These are phyloP conservation scores for Podaxis mareebaensis DNA, from an alignment of 768 basidiomycete genomes.

Conservation along the genomic window DNA sequence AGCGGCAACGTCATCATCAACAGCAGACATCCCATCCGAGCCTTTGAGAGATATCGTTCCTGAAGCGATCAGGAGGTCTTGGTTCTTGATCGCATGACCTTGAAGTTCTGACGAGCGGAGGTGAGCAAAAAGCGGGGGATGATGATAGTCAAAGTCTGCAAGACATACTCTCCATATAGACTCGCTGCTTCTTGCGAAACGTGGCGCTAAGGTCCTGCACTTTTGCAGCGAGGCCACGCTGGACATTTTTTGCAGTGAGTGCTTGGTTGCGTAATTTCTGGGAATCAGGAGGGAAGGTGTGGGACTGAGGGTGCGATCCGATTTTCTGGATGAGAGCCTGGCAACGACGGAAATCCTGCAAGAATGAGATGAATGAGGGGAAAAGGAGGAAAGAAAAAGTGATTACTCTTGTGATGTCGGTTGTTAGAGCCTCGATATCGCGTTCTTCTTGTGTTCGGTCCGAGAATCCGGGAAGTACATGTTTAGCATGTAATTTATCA, in stretches of 20 bases:
- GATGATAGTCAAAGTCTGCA: slow-evolving; percentile 27
- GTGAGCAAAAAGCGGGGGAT: slow-evolving; percentile 16
- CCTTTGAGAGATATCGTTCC: slow-evolving; percentile 83
- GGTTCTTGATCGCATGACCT: slow-evolving; percentile 97
- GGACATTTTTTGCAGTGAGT: slow-evolving; percentile 88
- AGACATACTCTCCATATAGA: slow-evolving; percentile 94
- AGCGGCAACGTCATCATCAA: slow-evolving; percentile 90
- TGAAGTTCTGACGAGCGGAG: slow-evolving; percentile 66
- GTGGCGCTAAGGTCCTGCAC: slow-evolving; percentile 89
- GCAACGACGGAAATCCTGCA: slow-evolving; percentile 67
- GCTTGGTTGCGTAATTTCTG: slow-evolving; percentile 43
- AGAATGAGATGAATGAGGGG: slow-evolving; percentile 25
- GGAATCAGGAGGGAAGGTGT: slow-evolving; percentile 64
- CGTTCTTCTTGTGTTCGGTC: slow-evolving; percentile 93
- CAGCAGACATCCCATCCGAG: slow-evolving; percentile 77
- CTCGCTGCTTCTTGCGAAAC: slow-evolving; percentile 96
- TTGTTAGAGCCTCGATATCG: slow-evolving; percentile 86
- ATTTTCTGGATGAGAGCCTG: slow-evolving; percentile 77
- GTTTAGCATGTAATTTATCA: slow-evolving; percentile 95
- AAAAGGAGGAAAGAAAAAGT: slow-evolving; percentile 41
- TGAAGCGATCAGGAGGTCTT: slow-evolving; percentile 89
- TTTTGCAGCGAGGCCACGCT: slow-evolving; percentile 93
- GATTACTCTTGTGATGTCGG: slow-evolving; percentile 83
- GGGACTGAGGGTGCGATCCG: slow-evolving; percentile 46
- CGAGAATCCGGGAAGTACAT: slow-evolving; percentile 93